Evolutionary conservation across 352 stramenopile species (phyloP), one percentile per base, ranked within the genome.

Genomic region (Plasmopara muralis): DNA sequence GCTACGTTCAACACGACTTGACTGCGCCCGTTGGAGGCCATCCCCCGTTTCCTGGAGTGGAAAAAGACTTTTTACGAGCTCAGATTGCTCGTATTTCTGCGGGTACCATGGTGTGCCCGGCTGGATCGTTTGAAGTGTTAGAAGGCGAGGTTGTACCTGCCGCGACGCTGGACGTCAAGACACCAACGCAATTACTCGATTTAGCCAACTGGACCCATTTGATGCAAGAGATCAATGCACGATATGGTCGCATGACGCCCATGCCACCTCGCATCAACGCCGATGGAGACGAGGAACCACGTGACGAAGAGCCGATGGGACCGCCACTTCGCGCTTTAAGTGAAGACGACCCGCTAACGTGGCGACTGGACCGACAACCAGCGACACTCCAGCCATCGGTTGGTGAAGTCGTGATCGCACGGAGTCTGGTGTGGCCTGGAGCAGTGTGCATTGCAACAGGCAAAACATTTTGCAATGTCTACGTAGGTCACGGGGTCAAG

Each of bases 71-170:
- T 37, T 46, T 97, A 7, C 81, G 89, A 37, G 83, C 88, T 2
- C 80, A 96, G 57, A 95, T 97, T 55, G 89, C 88, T 37, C 85
- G 85, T 38, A 96, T 97, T 60, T 85, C 76, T 16, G 63, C 83
- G 4, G 70, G 72, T 4, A 94, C 80, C 0, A 84, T 87, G 3
- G 50, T 97, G 15, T 92, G 82, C 34, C 89, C 89, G 14, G 64
- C 68, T 16, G 89, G 89, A 16, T 95, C 89, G 58, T 96, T 95
- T 49, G 73, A 90, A 41, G 58, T 73, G 3, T 79, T 95, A 29
- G 64, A 57, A 50, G 84, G 84, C 5, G 85, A 95, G 14, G 82
- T 92, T 8, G 64, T 72, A 33, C 77, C 84, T 28, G 66, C 58
- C 0, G 83, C 83, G 9, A 78, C 85, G 5, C 87, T 76, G 13